Conservation (phyloP, 2,329 filamentous ascomycete genomes). For the Colletotrichum chlorophyti region DNA sequence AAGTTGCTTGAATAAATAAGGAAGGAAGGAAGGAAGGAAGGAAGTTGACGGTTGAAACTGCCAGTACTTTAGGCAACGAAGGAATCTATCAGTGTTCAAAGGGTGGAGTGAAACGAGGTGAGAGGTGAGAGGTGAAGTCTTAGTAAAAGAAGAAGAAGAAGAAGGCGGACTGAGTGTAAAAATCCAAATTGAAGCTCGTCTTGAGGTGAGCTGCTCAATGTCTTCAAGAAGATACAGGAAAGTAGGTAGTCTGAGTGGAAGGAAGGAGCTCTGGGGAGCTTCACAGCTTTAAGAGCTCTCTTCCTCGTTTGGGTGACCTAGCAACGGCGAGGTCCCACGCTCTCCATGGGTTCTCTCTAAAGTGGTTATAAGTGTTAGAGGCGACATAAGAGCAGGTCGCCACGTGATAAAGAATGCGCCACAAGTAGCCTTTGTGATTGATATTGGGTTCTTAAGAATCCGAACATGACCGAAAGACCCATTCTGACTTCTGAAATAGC, state of each 20-base stretch:
- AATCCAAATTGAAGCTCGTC: not conserved
- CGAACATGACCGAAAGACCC: rapidly evolving
- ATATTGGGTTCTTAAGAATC: no score
- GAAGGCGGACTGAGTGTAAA: not conserved
- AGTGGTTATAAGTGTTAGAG: constrained; percentile 25
- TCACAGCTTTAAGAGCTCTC: constrained; percentile 26
- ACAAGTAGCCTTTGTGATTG: not conserved
- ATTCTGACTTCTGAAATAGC: not conserved
- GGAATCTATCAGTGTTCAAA: no score
- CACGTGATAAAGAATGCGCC: no score
- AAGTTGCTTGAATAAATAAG: no score
- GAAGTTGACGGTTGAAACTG: not conserved
- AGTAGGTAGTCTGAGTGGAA: no score
- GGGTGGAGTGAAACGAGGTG: not conserved
- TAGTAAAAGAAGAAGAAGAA: not conserved
- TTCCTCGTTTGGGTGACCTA: constrained; percentile 26
- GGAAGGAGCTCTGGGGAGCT: constrained; percentile 10
- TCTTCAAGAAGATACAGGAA: no score
- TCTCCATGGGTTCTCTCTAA: constrained; percentile 16
- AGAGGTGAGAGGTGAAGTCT: not conserved
- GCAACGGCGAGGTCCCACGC: constrained; percentile 24
- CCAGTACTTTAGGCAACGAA: not conserved
- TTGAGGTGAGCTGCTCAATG: no score
- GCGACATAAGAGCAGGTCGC: not conserved
- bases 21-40: not conserved